Conservation (phyloP, 768 basidiomycete genomes). For the Leccinum truebloodii region DNA sequence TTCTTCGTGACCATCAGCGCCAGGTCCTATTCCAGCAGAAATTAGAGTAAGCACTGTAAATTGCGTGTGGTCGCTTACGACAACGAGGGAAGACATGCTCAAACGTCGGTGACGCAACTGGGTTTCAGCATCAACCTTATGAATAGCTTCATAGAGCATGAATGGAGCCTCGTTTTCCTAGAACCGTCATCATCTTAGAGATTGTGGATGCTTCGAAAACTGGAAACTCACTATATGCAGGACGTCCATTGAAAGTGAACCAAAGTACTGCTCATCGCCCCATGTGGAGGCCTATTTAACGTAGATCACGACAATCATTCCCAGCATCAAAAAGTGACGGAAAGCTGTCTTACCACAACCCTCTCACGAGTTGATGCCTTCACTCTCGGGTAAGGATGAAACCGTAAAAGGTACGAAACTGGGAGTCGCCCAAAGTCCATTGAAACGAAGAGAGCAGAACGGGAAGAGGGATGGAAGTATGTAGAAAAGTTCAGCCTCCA, state of each 20-base stretch:
- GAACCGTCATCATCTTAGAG: slow-evolving; percentile 2
- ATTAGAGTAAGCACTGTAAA: slow-evolving; percentile 2
- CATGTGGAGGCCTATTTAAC: slow-evolving; percentile 8
- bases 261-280: not conserved
- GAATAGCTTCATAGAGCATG: slow-evolving; percentile 7
- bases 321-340: slow-evolving; percentile 5
- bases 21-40: slow-evolving; percentile 22
- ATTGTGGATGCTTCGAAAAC: not conserved
- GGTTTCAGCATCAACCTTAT: slow-evolving; percentile 1
- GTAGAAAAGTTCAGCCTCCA: not conserved
- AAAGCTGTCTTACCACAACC: slow-evolving; percentile 17
- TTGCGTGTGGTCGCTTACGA: slow-evolving; percentile 18
- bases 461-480: not conserved
- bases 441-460: not conserved
- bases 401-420: slow-evolving; percentile 28
- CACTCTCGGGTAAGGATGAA: slow-evolving; percentile 31
- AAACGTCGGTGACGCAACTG: slow-evolving; percentile 12
- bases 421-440: slow-evolving; percentile 25
- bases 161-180: slow-evolving; percentile 13
- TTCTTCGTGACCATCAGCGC: slow-evolving; percentile 18
- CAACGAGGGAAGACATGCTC: slow-evolving; percentile 22
- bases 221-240: slow-evolving; percentile 2
- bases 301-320: slow-evolving; percentile 8
- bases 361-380: slow-evolving; percentile 26
- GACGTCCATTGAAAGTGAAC: not conserved